Evolutionary conservation across 2,329 filamentous ascomycete species (phyloP).

Genomic region (Stemphylium vesicarium): DNA sequence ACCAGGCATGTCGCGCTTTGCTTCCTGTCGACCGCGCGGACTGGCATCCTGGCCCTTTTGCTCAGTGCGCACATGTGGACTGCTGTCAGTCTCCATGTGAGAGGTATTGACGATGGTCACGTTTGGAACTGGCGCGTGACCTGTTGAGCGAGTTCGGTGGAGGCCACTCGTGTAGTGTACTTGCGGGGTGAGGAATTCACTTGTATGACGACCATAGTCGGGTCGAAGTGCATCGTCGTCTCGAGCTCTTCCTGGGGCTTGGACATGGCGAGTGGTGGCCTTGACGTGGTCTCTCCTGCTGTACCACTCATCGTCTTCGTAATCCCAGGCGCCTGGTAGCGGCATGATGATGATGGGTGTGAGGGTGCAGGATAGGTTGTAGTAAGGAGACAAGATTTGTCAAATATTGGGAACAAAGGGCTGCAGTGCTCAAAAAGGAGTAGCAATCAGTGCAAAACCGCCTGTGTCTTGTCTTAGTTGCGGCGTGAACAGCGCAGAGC

Average conservation of each 20-base stretch:
- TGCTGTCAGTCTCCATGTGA: constrained; percentile 47
- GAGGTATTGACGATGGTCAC: constrained; percentile 57
- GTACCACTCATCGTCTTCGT: constrained; percentile 44
- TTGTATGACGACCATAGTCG: constrained; percentile 34
- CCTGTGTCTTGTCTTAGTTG: constrained; percentile 16
- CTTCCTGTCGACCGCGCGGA: constrained; percentile 36
- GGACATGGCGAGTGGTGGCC: constrained; percentile 44
- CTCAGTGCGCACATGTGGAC: constrained; percentile 42
- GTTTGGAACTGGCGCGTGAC: constrained; percentile 52
- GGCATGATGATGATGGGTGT: constrained; percentile 24
- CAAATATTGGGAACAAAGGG: background rate
- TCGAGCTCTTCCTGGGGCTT: constrained; percentile 19
- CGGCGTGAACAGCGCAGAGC: constrained; percentile 22
- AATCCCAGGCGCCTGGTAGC: constrained; percentile 35
- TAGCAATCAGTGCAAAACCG: constrained; percentile 17
- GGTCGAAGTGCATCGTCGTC: constrained; percentile 25
- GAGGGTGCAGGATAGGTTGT: background rate
- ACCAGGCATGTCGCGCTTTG: constrained; percentile 37
- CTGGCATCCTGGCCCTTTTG: constrained; percentile 32
- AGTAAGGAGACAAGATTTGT: background rate
- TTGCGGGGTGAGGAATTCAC: constrained; percentile 41
- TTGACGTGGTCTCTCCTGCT: constrained; percentile 20
- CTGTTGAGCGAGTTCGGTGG: constrained; percentile 54
- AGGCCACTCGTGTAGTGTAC: constrained; percentile 41
- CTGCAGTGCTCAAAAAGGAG: constrained; percentile 1